Conservation (phyloP, 2,329 filamentous ascomycete genomes). For the Colletotrichum lindemuthianum region DNA sequence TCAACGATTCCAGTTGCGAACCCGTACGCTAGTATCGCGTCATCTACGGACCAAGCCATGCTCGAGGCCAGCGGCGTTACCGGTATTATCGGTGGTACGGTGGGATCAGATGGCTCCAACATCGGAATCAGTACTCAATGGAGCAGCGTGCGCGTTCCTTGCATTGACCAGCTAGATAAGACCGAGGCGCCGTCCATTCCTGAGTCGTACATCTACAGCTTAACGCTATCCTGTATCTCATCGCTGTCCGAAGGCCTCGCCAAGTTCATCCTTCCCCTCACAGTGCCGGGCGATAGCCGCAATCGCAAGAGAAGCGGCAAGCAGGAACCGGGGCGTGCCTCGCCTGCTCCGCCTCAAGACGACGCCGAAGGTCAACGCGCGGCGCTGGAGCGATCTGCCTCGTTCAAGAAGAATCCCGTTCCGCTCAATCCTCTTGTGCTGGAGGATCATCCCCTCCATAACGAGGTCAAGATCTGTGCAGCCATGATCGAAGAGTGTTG, state of each 20-base stretch:
- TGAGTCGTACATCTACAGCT: constrained; percentile 92
- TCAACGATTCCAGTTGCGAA: constrained; percentile 81
- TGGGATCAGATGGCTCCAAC: constrained; percentile 72
- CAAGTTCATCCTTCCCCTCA: constrained; percentile 91
- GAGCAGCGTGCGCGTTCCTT: constrained; percentile 87
- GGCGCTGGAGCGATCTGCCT: constrained; percentile 68
- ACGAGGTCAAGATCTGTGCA: constrained; percentile 80
- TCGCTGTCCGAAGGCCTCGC: constrained; percentile 91
- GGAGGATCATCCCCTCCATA: constrained; percentile 75
- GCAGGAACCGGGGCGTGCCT: constrained; percentile 55
- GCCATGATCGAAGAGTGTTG: constrained; percentile 90
- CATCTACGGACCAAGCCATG: constrained; percentile 82
- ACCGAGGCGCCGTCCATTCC: constrained; percentile 83
- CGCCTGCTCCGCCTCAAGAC: constrained; percentile 50
- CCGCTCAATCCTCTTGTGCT: constrained; percentile 86
- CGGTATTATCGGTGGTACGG: constrained; percentile 83
- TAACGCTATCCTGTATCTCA: constrained; percentile 89
- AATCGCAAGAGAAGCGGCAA: constrained; percentile 60
- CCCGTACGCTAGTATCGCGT: constrained; percentile 64
- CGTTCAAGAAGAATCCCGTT: constrained; percentile 79
- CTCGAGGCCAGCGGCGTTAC: constrained; percentile 88
- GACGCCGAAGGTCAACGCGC: constrained; percentile 47
- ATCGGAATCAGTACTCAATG: constrained; percentile 89
- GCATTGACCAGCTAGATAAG: constrained; percentile 95
- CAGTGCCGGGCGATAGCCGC: constrained; percentile 77